Percentiles rank a stretch among this genome's conserved stretches.
These are phyloP conservation scores for Syzygium jambos DNA, from an alignment of 345 rosid genomes.

Conservation along the genomic window DNA sequence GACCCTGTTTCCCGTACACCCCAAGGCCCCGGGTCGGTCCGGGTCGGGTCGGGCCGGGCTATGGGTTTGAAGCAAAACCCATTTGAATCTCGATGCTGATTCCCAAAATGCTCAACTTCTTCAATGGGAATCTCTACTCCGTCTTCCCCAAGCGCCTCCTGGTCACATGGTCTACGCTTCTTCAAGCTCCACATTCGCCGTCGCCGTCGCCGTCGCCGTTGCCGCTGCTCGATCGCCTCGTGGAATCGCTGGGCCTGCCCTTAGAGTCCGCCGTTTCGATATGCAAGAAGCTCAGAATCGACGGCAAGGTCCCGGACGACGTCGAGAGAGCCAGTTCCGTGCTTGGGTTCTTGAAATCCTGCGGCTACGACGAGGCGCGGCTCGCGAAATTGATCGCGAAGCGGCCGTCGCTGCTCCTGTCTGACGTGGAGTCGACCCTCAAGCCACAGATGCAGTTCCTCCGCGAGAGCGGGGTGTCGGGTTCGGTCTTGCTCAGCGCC, in stretches of 20 bases:
- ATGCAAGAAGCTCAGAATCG: neutral
- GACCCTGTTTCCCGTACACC: too few species aligned
- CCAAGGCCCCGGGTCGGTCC: too few species aligned
- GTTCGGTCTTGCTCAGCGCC: neutral
- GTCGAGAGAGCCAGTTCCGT: neutral
- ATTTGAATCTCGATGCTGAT: neutral
- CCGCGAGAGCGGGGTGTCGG: neutral
- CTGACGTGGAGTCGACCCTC: neutral
- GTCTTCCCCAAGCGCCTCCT: neutral
- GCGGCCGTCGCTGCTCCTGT: neutral
- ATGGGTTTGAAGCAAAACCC: neutral
- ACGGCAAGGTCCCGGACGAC: neutral
- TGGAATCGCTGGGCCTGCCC: neutral
- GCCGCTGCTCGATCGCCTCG: neutral
- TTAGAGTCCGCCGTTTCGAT: neutral
- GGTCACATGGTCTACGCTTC: neutral
- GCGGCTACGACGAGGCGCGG: constrained; percentile 3
- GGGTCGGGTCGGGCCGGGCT: too few species aligned
- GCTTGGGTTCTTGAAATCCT: constrained; percentile 4
- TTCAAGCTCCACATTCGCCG: neutral
- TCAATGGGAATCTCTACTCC: neutral
- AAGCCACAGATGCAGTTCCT: constrained; percentile 14
- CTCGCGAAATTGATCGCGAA: constrained; percentile 1
- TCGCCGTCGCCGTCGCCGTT: too few species aligned
- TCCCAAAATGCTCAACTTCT: neutral